Base-by-base conservation (phyloP, 768 basidiomycete species). In the Xerocomellus chrysenteron region DNA sequence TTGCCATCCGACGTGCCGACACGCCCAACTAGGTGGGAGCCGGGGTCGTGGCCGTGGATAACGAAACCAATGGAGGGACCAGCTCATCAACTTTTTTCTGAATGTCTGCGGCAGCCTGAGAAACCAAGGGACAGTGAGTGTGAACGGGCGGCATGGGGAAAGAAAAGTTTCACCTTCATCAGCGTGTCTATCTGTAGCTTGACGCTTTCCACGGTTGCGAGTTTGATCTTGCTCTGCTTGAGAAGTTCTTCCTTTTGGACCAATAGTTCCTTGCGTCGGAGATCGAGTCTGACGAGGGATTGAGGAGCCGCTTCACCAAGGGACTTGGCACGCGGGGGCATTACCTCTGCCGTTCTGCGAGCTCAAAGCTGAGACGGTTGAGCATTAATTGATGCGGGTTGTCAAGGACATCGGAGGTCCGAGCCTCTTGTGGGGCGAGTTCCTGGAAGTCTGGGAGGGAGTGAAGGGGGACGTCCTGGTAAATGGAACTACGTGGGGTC, bases 351-450 rank as follows among this genome's bases (percentile, higher is more conserved):
- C 93, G 87, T 75, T 94, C 93, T 33, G 82, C 82, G 35, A 94
- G 84, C 72, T 95, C 93, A 62, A 94, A 94, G 68, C 84, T 87
- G 43, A 95, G 78, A 50, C 92, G 85, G 66, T 86, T 92, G 58
- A 94, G 82, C 89, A 94, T 92, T 39, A 94, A 80, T 61, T 91
- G 86, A 72, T 94, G 93, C 39, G 86, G 80, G 65, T 90, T 82
- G 16, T 80, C 74, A 43, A 88, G 74, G 19, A 83, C 83, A 13
- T 82, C 85, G 17, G 78, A 76, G 48, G 83, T 80, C 24, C 82
- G 82, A 14, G 83, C 82, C 63, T 84, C 88, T 58, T 76, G 79
- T 8, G 87, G 92, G 1, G 92, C 93, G 21, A 87, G 78, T 32
- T 73, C 68, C 60, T 78, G 68, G 63, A 93, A 93, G 56, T 92